Base-by-base conservation (phyloP, 192 early-diverging fungal genomes). In the Coemansia sp. region DNA sequence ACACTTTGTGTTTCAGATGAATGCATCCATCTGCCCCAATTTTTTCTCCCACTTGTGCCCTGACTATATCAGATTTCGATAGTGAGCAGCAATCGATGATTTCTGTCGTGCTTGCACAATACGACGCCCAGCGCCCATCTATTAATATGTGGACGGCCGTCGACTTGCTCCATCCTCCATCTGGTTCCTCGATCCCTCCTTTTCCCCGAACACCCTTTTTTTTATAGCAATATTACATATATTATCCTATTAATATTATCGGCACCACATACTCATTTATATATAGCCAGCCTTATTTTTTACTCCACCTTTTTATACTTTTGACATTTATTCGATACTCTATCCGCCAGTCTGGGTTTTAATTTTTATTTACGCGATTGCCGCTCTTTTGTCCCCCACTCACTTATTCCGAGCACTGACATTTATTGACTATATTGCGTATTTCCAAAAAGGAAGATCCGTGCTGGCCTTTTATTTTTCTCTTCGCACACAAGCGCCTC, bases 31-130 rank as follows among this genome's bases (percentile, higher is more conserved):
- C 25, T 20, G 22, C 55, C 55, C 55, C 55, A 57, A 57, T 5
- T 57, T 57, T n/a, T 57, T n/a, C 33, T 7, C 4, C 32, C 23
- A 9, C 32, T 6, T 32, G 6, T 54, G 45, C 15, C 45, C 45
- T 36, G 19, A 36, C 50, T 25, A 57, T 36, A 4, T 57, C 23
- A 57, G 55, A 34, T 57, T 57, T 57, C 55, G 55, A 57, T 57
- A 57, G 55, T 25, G 33, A 9, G n/a, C 55, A 34, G 55, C 49
- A 25, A 25, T 57, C 55, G 23, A 52, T 33, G 34, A 10, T n/a
- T 57, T 25, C 25, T 57, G 55, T 15, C 2, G 14, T 52, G 13
- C 13, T 57, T 57, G 55, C 52, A 54, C 52, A 54, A 54, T 54
- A 54, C 5, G 52, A 6, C 45, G 17, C n/a, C 45, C 45, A 19